A percentile compares a stretch with the other conserved stretches of the same genome.
Evolutionary conservation across 2,329 filamentous ascomycete species (phyloP).

Genomic region (Madurella fahalii): DNA sequence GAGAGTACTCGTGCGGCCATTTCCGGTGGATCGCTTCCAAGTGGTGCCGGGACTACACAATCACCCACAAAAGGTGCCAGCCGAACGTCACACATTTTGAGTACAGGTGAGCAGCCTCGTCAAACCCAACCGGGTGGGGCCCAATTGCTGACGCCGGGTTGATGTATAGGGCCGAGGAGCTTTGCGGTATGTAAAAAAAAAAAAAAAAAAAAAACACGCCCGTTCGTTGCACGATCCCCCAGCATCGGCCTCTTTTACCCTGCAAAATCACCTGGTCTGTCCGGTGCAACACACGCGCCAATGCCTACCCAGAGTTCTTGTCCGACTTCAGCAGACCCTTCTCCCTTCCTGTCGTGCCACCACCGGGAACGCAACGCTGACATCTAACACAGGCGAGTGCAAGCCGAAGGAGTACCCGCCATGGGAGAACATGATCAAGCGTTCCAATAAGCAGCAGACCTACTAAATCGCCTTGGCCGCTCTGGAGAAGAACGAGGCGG

Average conservation of each 20-base stretch:
- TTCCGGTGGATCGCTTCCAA: constrained; percentile 35
- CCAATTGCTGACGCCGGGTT: background rate
- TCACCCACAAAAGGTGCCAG: constrained; percentile 32
- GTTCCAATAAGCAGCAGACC: constrained; percentile 29
- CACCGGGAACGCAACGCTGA: constrained; percentile 3
- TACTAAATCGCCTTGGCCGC: constrained; percentile 8
- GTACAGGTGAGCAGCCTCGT: constrained; percentile 19
- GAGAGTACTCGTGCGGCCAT: constrained; percentile 35
- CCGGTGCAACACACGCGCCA: background rate
- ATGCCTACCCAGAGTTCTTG: background rate
- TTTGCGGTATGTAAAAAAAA: constrained; percentile 28
- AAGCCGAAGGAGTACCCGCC: constrained; percentile 34
- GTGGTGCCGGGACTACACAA: constrained; percentile 33
- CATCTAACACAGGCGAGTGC: constrained; percentile 32
- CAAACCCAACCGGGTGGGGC: constrained; percentile 5
- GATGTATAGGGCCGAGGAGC: constrained; percentile 28
- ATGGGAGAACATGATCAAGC: constrained; percentile 37
- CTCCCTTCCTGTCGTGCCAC: background rate
- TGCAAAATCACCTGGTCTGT: background rate
- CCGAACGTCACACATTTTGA: constrained; percentile 35
- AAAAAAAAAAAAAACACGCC: no score
- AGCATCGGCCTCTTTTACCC: background rate
- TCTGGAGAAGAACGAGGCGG: background rate
- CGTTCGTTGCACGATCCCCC: background rate
- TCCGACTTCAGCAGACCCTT: background rate